Evolutionary conservation across 1,284 basidiomycete genomes (phyloP).

Genomic region (Cutaneotrichosporon mucoides): DNA sequence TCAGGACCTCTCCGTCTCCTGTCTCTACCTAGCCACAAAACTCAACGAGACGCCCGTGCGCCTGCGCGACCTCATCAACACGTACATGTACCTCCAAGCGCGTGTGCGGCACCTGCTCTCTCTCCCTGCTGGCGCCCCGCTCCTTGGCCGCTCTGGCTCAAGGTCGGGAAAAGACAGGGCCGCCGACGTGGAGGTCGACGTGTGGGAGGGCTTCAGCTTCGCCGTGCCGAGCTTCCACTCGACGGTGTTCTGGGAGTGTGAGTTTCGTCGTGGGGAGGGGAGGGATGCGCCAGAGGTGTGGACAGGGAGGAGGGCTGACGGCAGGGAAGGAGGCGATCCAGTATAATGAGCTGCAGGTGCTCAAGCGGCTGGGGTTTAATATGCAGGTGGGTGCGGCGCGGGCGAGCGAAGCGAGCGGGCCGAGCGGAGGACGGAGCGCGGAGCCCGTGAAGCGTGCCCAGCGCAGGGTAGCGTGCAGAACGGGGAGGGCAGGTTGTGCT

Average conservation of each 20-base stretch:
- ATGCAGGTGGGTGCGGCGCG: slow-evolving; percentile 55
- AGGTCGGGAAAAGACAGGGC: too few relatives aligned
- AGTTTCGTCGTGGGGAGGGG: too few relatives aligned
- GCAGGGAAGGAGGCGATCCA: slow-evolving; percentile 62
- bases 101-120: slow-evolving; percentile 41
- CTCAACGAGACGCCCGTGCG: slow-evolving; percentile 88
- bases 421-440: too few relatives aligned
- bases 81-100: slow-evolving; percentile 71
- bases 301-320: too few relatives aligned
- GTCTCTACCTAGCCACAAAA: slow-evolving; percentile 91
- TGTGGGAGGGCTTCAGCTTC: slow-evolving; percentile 40
- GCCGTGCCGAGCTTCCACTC: slow-evolving; percentile 41
- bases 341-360: slow-evolving; percentile 93
- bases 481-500: too few relatives aligned
- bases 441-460: too few relatives aligned
- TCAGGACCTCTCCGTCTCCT: slow-evolving; percentile 88
- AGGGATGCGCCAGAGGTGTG: too few relatives aligned
- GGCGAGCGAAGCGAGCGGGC: too few relatives aligned
- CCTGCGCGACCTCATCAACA: slow-evolving; percentile 90
- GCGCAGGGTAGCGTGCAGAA: too few relatives aligned
- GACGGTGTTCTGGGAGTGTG: slow-evolving; percentile 44
- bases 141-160: background rate
- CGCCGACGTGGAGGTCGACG: background rate
- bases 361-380: slow-evolving; percentile 88
- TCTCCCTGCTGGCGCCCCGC: slow-evolving; percentile 22